These are phyloP conservation scores for Zymoseptoria tritici DNA, from an alignment of 2,329 filamentous ascomycete species.

Conservation along the genomic window DNA sequence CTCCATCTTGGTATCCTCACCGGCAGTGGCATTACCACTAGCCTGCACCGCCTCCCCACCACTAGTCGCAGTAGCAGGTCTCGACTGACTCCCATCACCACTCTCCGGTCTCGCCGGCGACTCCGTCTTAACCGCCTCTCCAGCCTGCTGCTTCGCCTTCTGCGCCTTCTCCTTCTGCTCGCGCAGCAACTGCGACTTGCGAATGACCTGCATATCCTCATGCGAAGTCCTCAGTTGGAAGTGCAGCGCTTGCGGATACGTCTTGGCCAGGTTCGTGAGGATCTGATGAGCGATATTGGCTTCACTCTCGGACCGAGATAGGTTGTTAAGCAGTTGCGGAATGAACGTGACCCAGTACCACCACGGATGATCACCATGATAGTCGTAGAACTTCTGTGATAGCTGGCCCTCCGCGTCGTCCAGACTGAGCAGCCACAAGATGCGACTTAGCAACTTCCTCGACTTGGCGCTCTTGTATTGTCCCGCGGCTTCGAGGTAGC, in stretches of 20 bases:
- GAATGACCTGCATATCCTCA: conserved; percentile 88
- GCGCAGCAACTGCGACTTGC: conserved; percentile 64
- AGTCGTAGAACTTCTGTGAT: conserved; percentile 82
- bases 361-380: conserved; percentile 92
- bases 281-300: conserved; percentile 79
- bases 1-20: conserved; percentile 28
- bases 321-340: conserved; percentile 83
- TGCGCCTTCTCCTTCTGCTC: conserved; percentile 48
- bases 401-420: conserved; percentile 82
- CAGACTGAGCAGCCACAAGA: conserved; percentile 90
- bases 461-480: conserved; percentile 97
- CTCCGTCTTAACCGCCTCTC: conserved; percentile 33
- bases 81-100: conserved; percentile 32
- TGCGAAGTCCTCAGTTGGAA: conserved; percentile 89
- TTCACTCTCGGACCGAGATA: conserved; percentile 71
- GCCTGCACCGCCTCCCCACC: conserved; percentile 28
- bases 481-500: conserved; percentile 90
- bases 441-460: conserved; percentile 82
- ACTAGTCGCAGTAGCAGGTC: conserved; percentile 31
- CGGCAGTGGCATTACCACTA: conserved; percentile 11
- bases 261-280: conserved; percentile 86
- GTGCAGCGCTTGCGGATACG: conserved; percentile 89
- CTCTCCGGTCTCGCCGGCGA: conserved; percentile 26
- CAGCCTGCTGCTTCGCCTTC: conserved; percentile 54
- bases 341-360: conserved; percentile 99